Evolutionary conservation across 805 yeast species (phyloP).

Genomic region (Candida takata): DNA sequence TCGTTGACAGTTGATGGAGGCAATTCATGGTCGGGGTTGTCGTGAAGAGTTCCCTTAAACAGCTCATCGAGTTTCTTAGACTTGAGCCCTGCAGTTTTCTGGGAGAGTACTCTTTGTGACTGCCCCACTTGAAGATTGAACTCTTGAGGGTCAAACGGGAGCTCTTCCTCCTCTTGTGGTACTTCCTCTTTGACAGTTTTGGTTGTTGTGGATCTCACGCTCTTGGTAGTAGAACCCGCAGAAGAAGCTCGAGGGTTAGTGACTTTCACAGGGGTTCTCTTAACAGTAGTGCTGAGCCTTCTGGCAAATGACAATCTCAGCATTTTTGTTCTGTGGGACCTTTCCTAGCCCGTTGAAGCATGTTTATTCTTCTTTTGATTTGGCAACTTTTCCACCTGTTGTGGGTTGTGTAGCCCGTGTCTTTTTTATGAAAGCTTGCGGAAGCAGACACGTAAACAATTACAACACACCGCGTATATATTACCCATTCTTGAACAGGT

Average conservation of each 20-base stretch:
- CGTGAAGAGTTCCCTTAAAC: conserved; percentile 18
- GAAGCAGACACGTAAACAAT: neutral
- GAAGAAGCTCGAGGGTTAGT: neutral
- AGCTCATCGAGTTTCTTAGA: conserved; percentile 14
- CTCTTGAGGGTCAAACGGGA: conserved; percentile 18
- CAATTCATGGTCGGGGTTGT: conserved; percentile 13
- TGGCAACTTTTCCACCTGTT: too few species aligned
- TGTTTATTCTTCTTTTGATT: too few species aligned
- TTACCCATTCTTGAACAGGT: too few species aligned
- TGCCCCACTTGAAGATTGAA: conserved; percentile 19
- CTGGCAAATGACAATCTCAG: too few species aligned
- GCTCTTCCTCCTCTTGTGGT: conserved; percentile 5
- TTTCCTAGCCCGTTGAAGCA: too few species aligned
- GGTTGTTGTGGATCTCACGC: neutral
- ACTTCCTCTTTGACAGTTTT: conserved; percentile 1
- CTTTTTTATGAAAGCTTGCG: too few species aligned
- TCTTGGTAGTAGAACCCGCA: neutral
- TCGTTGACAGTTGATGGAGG: conserved; percentile 9
- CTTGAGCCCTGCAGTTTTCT: conserved; percentile 6
- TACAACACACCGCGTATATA: too few species aligned
- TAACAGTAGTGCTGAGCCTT: too few species aligned
- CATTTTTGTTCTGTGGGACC: too few species aligned
- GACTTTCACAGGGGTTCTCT: neutral
- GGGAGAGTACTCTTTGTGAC: conserved; percentile 8
- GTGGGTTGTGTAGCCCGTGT: conserved; percentile 1